phyloP scores from a whole-genome alignment of 805 yeast species.

The Candida ponderosae region DNA sequence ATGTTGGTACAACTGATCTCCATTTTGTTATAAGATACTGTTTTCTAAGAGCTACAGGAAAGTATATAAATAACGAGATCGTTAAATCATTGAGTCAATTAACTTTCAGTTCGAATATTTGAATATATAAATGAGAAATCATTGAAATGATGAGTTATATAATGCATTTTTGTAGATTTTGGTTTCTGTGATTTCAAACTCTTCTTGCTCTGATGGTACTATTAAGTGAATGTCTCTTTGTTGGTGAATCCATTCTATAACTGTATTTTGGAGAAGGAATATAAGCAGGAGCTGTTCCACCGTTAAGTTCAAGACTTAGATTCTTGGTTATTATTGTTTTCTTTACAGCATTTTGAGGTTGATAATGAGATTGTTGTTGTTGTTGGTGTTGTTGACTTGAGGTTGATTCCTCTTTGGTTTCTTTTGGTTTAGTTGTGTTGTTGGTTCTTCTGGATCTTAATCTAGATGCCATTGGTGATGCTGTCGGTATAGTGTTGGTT shows the following conservation, averaged over 20 bases:
- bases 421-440: not conserved
- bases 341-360: not conserved
- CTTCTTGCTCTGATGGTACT: not conserved
- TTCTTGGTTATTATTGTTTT: not conserved
- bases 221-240: too few relatives aligned
- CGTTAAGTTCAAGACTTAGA: not conserved
- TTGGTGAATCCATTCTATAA: constrained; percentile 23
- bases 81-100: too few relatives aligned
- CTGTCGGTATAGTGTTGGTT: constrained; percentile 9
- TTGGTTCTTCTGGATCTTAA: constrained; percentile 3
- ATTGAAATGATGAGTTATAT: too few relatives aligned
- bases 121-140: too few relatives aligned
- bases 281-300: constrained; percentile 16
- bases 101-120: too few relatives aligned
- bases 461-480: constrained; percentile 21
- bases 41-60: too few relatives aligned
- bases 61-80: too few relatives aligned
- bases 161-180: too few relatives aligned
- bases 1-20: too few relatives aligned
- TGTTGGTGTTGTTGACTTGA: constrained; percentile 17
- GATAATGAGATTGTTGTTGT: constrained; percentile 14
- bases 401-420: constrained; percentile 7
- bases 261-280: constrained; percentile 22
- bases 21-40: too few relatives aligned
- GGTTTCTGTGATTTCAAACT: too few relatives aligned